Percentiles rank a stretch among this genome's conserved stretches.
phyloP scores from a whole-genome alignment of 2,329 filamentous ascomycete species.

The Talaromyces verruculosus region DNA sequence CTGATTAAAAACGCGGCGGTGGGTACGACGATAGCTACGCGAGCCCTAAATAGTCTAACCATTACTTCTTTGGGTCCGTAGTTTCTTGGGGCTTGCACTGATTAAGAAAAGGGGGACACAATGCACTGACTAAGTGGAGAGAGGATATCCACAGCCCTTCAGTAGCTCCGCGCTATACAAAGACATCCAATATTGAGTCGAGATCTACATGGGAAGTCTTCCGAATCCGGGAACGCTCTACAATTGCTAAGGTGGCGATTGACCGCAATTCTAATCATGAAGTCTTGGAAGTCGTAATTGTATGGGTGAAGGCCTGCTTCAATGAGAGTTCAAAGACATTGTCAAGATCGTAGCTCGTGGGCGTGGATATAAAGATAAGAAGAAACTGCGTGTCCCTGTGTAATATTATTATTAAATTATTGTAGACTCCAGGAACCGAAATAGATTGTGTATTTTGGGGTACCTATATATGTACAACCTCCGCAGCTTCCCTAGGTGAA shows the following conservation, averaged over 20 bases:
- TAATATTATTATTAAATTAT: background rate
- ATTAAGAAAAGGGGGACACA: background rate
- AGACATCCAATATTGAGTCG: constrained; percentile 9
- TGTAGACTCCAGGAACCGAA: too few relatives aligned
- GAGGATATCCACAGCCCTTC: background rate
- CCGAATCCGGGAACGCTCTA: background rate
- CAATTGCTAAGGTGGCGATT: background rate
- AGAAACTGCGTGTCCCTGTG: background rate
- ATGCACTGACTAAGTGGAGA: constrained; percentile 11
- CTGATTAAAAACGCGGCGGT: background rate
- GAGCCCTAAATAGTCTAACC: background rate
- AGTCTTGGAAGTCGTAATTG: background rate
- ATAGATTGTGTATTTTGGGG: background rate
- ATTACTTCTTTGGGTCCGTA: background rate
- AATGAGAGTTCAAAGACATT: background rate
- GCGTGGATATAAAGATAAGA: background rate
- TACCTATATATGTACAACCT: background rate
- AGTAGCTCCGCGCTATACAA: background rate
- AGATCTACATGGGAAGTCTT: constrained; percentile 8
- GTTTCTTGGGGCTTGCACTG: background rate
- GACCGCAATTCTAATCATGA: background rate
- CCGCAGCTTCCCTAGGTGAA: background rate
- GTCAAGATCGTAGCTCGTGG: background rate
- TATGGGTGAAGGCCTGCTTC: background rate
- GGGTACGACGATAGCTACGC: background rate